Conservation (phyloP, 805 yeast species). For the Sugiyamaella floridensis region DNA sequence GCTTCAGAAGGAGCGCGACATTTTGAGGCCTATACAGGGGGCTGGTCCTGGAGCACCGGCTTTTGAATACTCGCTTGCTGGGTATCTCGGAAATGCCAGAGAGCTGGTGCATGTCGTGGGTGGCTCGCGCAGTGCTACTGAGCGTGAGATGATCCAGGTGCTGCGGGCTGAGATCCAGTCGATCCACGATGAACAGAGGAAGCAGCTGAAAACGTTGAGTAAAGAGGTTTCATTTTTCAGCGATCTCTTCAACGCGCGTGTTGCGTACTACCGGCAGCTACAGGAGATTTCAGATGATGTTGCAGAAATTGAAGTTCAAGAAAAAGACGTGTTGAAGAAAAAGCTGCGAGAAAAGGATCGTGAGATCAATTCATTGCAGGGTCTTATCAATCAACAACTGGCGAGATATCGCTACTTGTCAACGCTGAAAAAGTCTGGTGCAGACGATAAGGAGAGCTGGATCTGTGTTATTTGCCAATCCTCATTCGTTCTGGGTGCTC, state of each 20-base stretch:
- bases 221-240: conserved; percentile 39
- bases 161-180: neutral
- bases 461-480: conserved; percentile 76
- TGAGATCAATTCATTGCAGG: conserved; percentile 12
- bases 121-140: conserved; percentile 2
- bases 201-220: conserved; percentile 9
- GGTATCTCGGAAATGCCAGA: neutral
- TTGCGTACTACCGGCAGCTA: conserved; percentile 74
- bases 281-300: conserved; percentile 85
- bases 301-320: conserved; percentile 38
- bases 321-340: conserved; percentile 22
- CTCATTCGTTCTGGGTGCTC: conserved; percentile 62
- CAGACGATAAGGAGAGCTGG: conserved; percentile 34
- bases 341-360: conserved; percentile 21
- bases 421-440: conserved; percentile 33
- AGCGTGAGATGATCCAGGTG: conserved; percentile 3
- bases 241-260: conserved; percentile 66
- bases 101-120: neutral
- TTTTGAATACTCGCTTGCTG: conserved; percentile 5
- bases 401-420: conserved; percentile 41
- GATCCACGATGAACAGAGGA: conserved; percentile 2
- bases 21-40: conserved; percentile 12
- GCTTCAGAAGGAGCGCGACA: conserved; percentile 21
- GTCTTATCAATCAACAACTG: conserved; percentile 17
- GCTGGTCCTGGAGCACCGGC: conserved; percentile 6